Evolutionary conservation across 257 asterid species (phyloP), one percentile per base, ranked within the genome.

Genomic region (Solanum etuberosum): DNA sequence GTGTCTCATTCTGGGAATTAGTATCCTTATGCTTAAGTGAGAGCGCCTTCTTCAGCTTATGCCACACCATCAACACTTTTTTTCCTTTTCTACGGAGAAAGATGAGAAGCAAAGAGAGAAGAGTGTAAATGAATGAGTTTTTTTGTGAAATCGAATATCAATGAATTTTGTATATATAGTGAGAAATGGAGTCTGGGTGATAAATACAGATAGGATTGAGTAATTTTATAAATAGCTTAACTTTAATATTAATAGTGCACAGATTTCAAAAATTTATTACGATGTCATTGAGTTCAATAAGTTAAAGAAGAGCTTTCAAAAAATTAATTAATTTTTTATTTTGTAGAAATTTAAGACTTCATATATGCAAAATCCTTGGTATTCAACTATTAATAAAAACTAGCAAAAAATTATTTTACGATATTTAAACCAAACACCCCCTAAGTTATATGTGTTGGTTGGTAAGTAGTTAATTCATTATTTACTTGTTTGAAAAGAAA

Each of bases 21-120:
- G 8, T 71, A 18, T 6, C 74, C 34, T 70, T 71, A 71, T 25
- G n/a, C 88, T 89, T 38, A 38, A 40, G 57, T 83, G 83, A 83
- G 85, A 90, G 31, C 57, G 87, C 38, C 76, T 76, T 88, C 82
- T 86, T 90, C 85, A 88, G 40, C 46, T 90, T 88, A 84, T 61
- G 84, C 90, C 90, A 88, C 73, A 80, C 5, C 37, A 77, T 78
- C 21, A 86, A 63, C 90, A 90, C 88, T 31, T 88, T 23, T 29
- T 57, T 89, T 83, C 9, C 14, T 23, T 35, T 74, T 12, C 8
- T 21, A 2, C 8, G 1, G 6, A 74, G 32, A 23, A 16, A 38
- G 29, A 73, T 73, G 82, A 37, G 51, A 23, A 38, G 18, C 10
- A 74, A 5, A 21, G 15, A 73, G 54, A 29, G 32, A 12, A 74